Percentiles rank a stretch among this genome's conserved stretches.
Conservation (phyloP, 1,139 yeast species). For the Trichomonascaceae sp. region DNA sequence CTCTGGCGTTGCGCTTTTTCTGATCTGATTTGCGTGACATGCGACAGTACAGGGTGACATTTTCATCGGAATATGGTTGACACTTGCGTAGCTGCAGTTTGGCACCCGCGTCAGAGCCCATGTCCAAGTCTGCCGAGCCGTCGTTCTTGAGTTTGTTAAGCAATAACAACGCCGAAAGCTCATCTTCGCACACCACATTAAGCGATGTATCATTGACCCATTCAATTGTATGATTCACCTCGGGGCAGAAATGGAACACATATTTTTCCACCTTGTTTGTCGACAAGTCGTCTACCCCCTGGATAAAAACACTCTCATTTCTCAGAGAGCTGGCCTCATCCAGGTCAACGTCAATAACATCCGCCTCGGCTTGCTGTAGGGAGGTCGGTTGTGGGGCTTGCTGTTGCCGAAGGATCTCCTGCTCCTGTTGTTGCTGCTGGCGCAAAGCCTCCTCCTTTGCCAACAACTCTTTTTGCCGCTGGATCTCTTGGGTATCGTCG, state of each 20-base stretch:
- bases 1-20: conserved; percentile 46
- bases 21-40: conserved; percentile 32
- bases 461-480: neutral
- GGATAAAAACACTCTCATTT: too few relatives aligned
- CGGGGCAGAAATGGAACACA: conserved; percentile 38
- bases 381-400: neutral
- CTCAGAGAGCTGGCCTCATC: too few relatives aligned
- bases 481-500: conserved; percentile 1
- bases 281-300: conserved; percentile 58
- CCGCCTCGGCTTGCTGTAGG: too few relatives aligned
- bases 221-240: conserved; percentile 35
- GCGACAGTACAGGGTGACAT: neutral
- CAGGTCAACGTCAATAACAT: too few relatives aligned
- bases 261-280: conserved; percentile 51
- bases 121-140: too few relatives aligned
- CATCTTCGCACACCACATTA: neutral
- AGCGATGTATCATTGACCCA: conserved; percentile 53
- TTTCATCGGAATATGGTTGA: conserved; percentile 29
- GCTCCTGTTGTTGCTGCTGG: neutral
- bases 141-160: too few relatives aligned
- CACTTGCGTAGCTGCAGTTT: neutral
- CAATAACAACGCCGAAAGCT: too few relatives aligned
- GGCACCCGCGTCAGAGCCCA: too few relatives aligned
- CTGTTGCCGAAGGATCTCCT: neutral
- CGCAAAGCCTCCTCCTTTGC: neutral